phyloP scores from a whole-genome alignment of 2,329 filamentous ascomycete genomes.

The Fusarium sp. region DNA sequence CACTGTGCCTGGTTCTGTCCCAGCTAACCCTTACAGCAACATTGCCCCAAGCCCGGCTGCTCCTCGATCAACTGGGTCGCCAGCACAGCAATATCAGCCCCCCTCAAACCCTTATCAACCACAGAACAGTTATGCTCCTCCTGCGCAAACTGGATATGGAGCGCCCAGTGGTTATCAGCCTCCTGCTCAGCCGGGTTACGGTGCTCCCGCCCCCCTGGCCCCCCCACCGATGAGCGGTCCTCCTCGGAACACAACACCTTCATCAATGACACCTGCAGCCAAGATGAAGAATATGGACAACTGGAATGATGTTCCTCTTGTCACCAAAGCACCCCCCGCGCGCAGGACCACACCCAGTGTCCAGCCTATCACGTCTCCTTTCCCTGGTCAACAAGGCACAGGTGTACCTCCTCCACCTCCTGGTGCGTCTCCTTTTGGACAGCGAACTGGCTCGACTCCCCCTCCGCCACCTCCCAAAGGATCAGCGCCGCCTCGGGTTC shows the following conservation, averaged over 20 bases:
- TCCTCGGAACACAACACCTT: constrained; percentile 73
- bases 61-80: constrained; percentile 38
- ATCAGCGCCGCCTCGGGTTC: constrained; percentile 74
- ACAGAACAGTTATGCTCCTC: constrained; percentile 40
- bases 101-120: constrained; percentile 53
- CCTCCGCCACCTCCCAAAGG: constrained; percentile 89
- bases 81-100: constrained; percentile 53
- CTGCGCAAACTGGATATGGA: constrained; percentile 54
- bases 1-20: constrained; percentile 28
- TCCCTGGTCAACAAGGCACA: constrained; percentile 71
- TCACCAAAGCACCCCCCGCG: constrained; percentile 75
- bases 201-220: constrained; percentile 48
- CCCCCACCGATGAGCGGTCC: constrained; percentile 54
- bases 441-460: constrained; percentile 74
- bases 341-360: constrained; percentile 80
- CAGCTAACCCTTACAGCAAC: constrained; percentile 56
- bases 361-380: constrained; percentile 78
- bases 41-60: constrained; percentile 50
- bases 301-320: constrained; percentile 96
- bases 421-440: constrained; percentile 63
- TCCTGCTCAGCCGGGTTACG: constrained; percentile 56
- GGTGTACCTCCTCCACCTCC: constrained; percentile 68
- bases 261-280: constrained; percentile 72
- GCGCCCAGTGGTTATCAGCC: constrained; percentile 63
- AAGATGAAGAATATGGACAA: constrained; percentile 78